phyloP scores from a whole-genome alignment of 2,329 filamentous ascomycete species.

The Hypomyces perniciosus region DNA sequence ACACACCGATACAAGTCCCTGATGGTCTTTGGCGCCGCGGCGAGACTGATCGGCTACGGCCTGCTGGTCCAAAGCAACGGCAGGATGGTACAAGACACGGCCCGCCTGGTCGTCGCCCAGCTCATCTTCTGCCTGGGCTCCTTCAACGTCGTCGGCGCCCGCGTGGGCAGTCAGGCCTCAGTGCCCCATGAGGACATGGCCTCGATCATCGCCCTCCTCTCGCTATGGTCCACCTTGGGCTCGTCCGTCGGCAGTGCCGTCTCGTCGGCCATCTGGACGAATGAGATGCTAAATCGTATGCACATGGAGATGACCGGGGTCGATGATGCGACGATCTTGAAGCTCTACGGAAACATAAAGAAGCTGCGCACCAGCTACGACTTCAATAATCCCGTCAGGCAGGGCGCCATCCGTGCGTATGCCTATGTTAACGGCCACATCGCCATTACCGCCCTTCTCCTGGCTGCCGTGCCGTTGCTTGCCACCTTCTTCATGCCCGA shows the following conservation, averaged over 20 bases:
- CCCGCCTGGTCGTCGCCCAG: constrained; percentile 27
- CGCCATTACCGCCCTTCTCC: constrained; percentile 24
- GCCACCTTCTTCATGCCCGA: constrained; percentile 34
- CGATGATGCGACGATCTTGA: constrained; percentile 18
- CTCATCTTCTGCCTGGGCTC: no score
- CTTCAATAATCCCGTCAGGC: constrained; percentile 27
- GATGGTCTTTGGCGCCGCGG: constrained; percentile 29
- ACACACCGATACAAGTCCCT: constrained; percentile 35
- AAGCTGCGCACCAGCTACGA: constrained; percentile 26
- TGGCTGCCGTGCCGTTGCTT: constrained; percentile 29
- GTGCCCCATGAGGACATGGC: constrained; percentile 34
- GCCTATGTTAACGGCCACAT: constrained; percentile 29
- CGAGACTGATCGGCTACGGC: constrained; percentile 32
- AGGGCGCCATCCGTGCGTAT: constrained; percentile 29
- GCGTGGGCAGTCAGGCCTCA: constrained; percentile 33
- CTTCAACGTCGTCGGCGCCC: constrained; percentile 30
- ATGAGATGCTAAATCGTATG: constrained; percentile 22
- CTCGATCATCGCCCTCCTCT: constrained; percentile 27
- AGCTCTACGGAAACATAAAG: constrained; percentile 29
- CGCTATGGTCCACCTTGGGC: constrained; percentile 32
- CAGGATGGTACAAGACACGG: constrained; percentile 28
- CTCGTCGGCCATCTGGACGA: constrained; percentile 31
- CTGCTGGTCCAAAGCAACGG: constrained; percentile 26
- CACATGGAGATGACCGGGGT: constrained; percentile 19
- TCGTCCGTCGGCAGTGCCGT: constrained; percentile 31